These are phyloP conservation scores for Camellia granthamiana DNA, from an alignment of 148 eudicot species.

Conservation along the genomic window DNA sequence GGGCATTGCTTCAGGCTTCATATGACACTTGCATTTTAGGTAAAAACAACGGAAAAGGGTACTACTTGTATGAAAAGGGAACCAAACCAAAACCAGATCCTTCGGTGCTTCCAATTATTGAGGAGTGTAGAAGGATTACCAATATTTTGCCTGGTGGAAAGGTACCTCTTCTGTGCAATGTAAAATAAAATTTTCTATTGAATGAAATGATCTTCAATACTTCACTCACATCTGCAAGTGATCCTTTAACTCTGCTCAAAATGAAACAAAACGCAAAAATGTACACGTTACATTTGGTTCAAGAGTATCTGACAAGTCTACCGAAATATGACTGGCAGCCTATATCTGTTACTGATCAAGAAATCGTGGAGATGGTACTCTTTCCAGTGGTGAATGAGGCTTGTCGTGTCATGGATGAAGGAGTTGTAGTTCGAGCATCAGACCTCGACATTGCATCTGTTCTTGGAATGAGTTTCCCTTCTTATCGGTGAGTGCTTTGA, in stretches of 20 bases:
- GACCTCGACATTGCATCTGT: constrained; percentile 91
- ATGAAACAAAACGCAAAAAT: neutral
- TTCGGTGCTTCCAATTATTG: constrained; percentile 69
- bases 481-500: constrained; percentile 66
- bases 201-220: neutral
- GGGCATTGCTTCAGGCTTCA: constrained; percentile 1
- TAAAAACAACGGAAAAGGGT: constrained; percentile 90
- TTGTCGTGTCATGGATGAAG: constrained; percentile 89
- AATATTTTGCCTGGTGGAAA: constrained; percentile 86
- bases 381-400: constrained; percentile 98
- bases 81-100: constrained; percentile 88
- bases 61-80: constrained; percentile 80
- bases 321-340: constrained; percentile 55
- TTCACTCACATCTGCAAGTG: constrained; percentile 2
- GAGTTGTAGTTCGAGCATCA: constrained; percentile 84
- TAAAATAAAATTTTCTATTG: neutral
- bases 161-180: constrained; percentile 35
- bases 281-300: neutral
- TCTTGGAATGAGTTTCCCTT: constrained; percentile 98
- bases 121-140: constrained; percentile 70
- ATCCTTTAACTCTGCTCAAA: neutral
- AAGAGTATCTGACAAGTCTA: constrained; percentile 5
- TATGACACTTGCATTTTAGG: constrained; percentile 38
- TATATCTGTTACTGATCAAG: constrained; percentile 70
- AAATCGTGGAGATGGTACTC: constrained; percentile 85